phyloP scores from a whole-genome alignment of 345 rosid genomes.

The Eutrema japonicum region DNA sequence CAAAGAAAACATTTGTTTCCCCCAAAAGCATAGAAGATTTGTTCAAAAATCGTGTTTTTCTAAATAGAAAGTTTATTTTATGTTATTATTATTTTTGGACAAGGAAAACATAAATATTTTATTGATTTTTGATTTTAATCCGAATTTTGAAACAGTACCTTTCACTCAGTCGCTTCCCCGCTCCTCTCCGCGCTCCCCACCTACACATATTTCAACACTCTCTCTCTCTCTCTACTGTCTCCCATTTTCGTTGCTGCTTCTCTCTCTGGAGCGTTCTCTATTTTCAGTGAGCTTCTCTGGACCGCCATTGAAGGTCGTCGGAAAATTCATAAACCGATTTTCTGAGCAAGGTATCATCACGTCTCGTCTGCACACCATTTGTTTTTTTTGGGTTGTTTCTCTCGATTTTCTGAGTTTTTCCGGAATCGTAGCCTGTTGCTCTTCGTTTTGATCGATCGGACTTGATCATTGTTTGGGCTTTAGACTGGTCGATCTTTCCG shows the following conservation, averaged over 20 bases:
- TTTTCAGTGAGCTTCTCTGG: slow-evolving; percentile 35
- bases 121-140: not conserved
- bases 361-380: slow-evolving; percentile 7
- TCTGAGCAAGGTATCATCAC: slow-evolving; percentile 44
- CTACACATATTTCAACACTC: slow-evolving; percentile 34
- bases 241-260: slow-evolving; percentile 30
- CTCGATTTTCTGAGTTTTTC: not conserved
- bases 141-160: slow-evolving; percentile 58
- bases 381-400: not conserved
- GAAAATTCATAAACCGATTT: slow-evolving; percentile 40
- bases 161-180: slow-evolving; percentile 59
- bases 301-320: slow-evolving; percentile 35
- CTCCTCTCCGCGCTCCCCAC: slow-evolving; percentile 48
- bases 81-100: not conserved
- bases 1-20: not conserved
- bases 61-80: slow-evolving; percentile 14
- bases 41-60: slow-evolving; percentile 2
- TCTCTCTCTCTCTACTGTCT: slow-evolving; percentile 30
- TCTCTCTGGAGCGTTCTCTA: slow-evolving; percentile 26
- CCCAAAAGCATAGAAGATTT: not conserved
- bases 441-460: slow-evolving; percentile 33
- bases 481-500: slow-evolving; percentile 45
- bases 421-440: slow-evolving; percentile 22
- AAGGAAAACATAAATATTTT: not conserved
- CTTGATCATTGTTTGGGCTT: slow-evolving; percentile 24